Percentiles rank a stretch among this genome's conserved stretches.
These are phyloP conservation scores for Trypanosoma scelopori DNA, from an alignment of 208 protist species.

Conservation along the genomic window DNA sequence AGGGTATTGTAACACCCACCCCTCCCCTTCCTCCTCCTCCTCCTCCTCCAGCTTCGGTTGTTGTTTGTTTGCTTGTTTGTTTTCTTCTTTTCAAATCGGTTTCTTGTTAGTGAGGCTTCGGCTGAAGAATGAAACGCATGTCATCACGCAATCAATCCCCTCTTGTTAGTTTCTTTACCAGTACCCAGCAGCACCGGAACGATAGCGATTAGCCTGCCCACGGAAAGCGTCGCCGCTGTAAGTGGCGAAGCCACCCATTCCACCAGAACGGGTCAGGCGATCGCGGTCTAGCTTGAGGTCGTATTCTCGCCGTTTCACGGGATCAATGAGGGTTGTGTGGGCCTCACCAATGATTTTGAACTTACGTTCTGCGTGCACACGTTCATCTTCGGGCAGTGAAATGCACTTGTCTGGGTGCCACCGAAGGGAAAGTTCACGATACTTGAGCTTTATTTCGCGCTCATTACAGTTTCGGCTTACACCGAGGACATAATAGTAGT, in stretches of 20 bases:
- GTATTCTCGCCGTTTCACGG: conserved; percentile 77
- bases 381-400: conserved; percentile 57
- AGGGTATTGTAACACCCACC: neutral
- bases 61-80: neutral
- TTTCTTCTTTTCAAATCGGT: neutral
- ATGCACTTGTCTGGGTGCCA: conserved; percentile 93
- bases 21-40: neutral
- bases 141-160: no score
- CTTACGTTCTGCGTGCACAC: conserved; percentile 79
- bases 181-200: conserved; percentile 41
- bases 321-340: conserved; percentile 75
- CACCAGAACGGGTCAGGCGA: conserved; percentile 41
- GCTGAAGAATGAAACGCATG: neutral
- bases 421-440: conserved; percentile 85
- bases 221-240: conserved; percentile 52
- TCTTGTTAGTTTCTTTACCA: conserved; percentile 37
- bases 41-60: no score
- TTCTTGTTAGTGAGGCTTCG: neutral
- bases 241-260: conserved; percentile 39
- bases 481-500: conserved; percentile 89
- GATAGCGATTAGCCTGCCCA: conserved; percentile 42
- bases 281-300: conserved; percentile 74
- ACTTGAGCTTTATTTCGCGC: conserved; percentile 85
- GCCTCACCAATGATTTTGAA: conserved; percentile 91
- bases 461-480: conserved; percentile 62